phyloP scores from a whole-genome alignment of 441 rosid species.

The Populus trichocarpa region DNA sequence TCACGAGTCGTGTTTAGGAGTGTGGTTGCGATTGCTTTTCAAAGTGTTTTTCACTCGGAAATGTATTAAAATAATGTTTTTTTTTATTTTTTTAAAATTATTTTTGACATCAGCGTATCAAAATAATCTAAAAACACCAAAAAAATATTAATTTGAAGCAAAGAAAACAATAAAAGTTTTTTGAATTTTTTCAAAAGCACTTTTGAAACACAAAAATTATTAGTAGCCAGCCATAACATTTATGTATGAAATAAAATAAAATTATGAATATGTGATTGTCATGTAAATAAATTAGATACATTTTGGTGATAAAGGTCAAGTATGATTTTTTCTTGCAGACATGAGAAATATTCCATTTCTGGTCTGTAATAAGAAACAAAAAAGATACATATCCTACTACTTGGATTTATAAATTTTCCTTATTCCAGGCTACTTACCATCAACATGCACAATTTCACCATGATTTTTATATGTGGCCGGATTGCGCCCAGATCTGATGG shows the following conservation, averaged over 20 bases:
- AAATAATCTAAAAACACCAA: no score
- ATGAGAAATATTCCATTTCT: background rate
- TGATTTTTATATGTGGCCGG: conserved; percentile 68
- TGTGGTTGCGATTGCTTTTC: no score
- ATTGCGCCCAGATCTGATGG: conserved; percentile 66
- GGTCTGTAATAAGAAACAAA: background rate
- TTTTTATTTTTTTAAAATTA: no score
- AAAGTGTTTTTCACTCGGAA: no score
- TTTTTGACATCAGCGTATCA: no score
- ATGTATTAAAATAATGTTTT: no score
- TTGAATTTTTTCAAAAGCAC: no score
- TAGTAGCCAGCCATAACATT: background rate
- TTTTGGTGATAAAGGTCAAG: background rate
- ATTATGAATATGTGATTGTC: background rate
- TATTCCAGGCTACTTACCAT: conserved; percentile 46
- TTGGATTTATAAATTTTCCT: background rate
- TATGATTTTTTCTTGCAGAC: background rate
- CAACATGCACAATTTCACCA: conserved; percentile 53
- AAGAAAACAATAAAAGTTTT: no score
- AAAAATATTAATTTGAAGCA: no score
- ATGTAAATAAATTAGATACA: background rate
- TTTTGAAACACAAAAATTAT: background rate
- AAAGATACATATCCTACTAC: background rate
- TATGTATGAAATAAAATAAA: background rate
- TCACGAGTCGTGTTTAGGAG: no score